Base-by-base conservation (phyloP, 2,329 filamentous ascomycete species). In the Colletotrichum sp. region DNA sequence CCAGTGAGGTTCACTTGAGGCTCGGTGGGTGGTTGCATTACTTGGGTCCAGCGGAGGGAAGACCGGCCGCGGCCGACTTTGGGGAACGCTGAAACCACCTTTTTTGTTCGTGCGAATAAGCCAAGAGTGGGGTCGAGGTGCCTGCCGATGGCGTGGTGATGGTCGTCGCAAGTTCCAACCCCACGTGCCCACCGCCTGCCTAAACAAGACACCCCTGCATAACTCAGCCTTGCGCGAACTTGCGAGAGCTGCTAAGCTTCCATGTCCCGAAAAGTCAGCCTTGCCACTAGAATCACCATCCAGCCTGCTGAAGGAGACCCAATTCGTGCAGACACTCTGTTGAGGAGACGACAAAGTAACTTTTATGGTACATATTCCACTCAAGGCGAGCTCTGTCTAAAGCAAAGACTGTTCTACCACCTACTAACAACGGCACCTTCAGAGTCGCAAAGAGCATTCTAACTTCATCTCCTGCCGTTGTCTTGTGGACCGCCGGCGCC, bases 181-280 rank as follows among this genome's bases (percentile, higher is more conserved):
- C 72, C 72, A 76, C 71, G 60, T 71, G 52, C 62, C 57, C 65
- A 72, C 70, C 71, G 62, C 72, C 44, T 76, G 36, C 75, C 71
- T 34, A 28, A 65, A 66, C 21, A 24, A 39, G 75, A 69, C 75
- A 65, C 75, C 72, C 72, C 75, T 77, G 75, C 72, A 77, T 76
- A 30, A 66, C 64, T 77, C 75, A 77, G 75, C 75, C 75, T 77
- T 72, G 75, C 75, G 68, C 55, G 63, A 36, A 52, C 30, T 69
- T 66, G 66, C 69, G 72, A 69, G 49, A 76, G 71, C 64, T 49
- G 60, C 71, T 62, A 36, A 75, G 66, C 66, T 71, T 71, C 71
- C 36, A 39, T 32, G 60, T 21, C 49, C 55, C 68, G 55, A 74
- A 75, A 32, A 57, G 30, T 76, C 75, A 76, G 75, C 72, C 75